A percentile compares a stretch with the other conserved stretches of the same genome.
Conservation (phyloP, 2,329 filamentous ascomycete genomes). For the Xylaria sp. region DNA sequence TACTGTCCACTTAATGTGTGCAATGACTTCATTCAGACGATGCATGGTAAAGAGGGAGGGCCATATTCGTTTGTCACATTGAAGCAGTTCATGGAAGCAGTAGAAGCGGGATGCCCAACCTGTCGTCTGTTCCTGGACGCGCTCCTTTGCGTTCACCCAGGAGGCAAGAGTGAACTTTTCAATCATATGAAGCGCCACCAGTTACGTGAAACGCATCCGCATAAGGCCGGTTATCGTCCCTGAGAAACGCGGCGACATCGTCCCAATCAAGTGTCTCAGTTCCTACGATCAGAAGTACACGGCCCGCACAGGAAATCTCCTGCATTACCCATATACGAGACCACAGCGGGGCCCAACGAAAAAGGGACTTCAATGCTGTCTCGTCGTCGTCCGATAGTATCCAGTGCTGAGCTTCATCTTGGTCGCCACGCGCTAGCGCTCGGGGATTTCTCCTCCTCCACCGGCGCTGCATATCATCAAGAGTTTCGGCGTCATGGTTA, state of each 20-base stretch:
- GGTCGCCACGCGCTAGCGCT: background rate
- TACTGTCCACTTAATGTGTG: no score
- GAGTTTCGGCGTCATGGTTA: background rate
- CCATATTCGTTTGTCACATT: no score
- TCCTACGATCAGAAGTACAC: constrained; percentile 10
- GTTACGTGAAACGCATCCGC: constrained; percentile 28
- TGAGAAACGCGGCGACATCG: constrained; percentile 8
- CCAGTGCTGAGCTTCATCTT: background rate
- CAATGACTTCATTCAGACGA: no score
- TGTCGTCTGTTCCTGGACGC: no score
- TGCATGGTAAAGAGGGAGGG: no score
- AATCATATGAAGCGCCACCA: constrained; percentile 3
- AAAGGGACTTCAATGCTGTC: background rate
- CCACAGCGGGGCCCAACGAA: constrained; percentile 5
- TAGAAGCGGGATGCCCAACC: no score
- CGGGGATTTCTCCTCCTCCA: background rate
- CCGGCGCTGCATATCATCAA: constrained; percentile 1
- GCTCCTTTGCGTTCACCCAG: no score
- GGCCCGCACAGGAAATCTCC: constrained; percentile 15
- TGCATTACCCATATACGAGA: constrained; percentile 22
- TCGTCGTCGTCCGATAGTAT: background rate
- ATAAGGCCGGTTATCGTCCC: constrained; percentile 18
- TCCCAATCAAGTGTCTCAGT: constrained; percentile 21
- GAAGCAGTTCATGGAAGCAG: no score
- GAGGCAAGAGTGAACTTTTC: no score